A percentile compares a stretch with the other conserved stretches of the same genome.
These are phyloP conservation scores for Oehlia diaphana DNA, from an alignment of 192 early-diverging fungal genomes.

Conservation along the genomic window DNA sequence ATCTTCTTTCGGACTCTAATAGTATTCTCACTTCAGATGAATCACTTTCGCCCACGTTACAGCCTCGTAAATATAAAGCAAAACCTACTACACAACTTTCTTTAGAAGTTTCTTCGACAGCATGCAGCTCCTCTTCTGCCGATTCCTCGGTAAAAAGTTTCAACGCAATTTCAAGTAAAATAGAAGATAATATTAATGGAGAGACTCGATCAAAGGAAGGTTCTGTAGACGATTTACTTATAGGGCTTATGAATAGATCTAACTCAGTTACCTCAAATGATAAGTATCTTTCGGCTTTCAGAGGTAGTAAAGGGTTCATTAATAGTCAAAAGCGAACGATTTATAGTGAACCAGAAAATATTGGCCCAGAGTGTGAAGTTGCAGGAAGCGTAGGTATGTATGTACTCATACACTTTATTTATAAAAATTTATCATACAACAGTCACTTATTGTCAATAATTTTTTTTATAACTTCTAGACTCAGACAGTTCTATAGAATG, in stretches of 20 bases:
- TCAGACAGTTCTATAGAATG: constrained; percentile 9
- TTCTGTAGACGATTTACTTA: constrained; percentile 12
- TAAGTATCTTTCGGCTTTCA: background rate
- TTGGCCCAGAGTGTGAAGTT: background rate
- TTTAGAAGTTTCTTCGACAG: background rate
- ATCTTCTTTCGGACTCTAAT: constrained; percentile 26
- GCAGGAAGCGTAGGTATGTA: background rate
- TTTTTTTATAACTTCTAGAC: background rate
- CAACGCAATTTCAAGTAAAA: constrained; percentile 18
- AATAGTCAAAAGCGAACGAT: background rate
- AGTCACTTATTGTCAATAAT: background rate
- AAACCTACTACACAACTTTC: constrained; percentile 27
- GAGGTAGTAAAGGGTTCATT: background rate
- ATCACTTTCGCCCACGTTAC: constrained; percentile 4
- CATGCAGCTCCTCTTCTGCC: constrained; percentile 16
- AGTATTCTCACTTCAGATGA: constrained; percentile 19
- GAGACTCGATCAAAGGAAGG: constrained; percentile 4
- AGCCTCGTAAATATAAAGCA: constrained; percentile 18
- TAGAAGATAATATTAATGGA: constrained; percentile 3
- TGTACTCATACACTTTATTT: background rate
- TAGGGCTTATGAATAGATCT: constrained; percentile 21
- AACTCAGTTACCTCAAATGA: background rate
- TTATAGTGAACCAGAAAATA: constrained; percentile 1
- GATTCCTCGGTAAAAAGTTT: constrained; percentile 27
- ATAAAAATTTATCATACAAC: background rate